phyloP scores from a whole-genome alignment of 257 asterid species.

The Gentiana straminea region DNA sequence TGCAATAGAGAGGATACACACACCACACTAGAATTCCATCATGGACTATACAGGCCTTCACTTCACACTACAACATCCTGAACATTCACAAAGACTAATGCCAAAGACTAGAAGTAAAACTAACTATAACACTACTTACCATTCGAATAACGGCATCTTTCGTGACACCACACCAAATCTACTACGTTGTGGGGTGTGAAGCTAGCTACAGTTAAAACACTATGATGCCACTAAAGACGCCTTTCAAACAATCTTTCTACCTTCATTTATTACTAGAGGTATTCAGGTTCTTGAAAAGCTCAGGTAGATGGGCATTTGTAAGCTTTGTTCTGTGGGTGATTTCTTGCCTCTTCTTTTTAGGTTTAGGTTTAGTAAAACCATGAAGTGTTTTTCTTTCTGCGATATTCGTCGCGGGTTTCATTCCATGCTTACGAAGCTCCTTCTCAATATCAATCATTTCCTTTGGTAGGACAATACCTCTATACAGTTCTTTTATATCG shows the following conservation, averaged over 20 bases:
- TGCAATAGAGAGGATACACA: no score
- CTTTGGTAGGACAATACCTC: slow-evolving; percentile 31
- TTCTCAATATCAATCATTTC: slow-evolving; percentile 74
- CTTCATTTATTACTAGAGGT: slow-evolving; percentile 20
- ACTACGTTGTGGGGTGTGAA: no score
- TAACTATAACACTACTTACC: no score
- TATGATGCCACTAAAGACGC: no score
- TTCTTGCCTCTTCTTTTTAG: slow-evolving; percentile 26
- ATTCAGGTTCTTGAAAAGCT: slow-evolving; percentile 52
- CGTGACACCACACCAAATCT: no score
- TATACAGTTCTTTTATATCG: slow-evolving; percentile 24
- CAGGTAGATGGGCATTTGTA: slow-evolving; percentile 73
- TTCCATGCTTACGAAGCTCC: slow-evolving; percentile 77
- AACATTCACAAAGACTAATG: no score
- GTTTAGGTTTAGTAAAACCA: slow-evolving; percentile 5
- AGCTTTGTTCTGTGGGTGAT: slow-evolving; percentile 74
- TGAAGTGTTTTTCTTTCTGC: slow-evolving; percentile 12
- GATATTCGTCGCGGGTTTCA: slow-evolving; percentile 49
- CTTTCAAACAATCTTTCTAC: background rate
- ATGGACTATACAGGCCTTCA: no score
- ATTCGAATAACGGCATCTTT: no score
- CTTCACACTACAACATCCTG: no score
- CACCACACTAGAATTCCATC: no score
- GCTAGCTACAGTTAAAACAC: no score
- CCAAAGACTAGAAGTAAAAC: no score